Percentiles rank a stretch among this genome's conserved stretches.
These are phyloP conservation scores for Mycena metata DNA, from an alignment of 768 basidiomycete genomes.

Conservation along the genomic window DNA sequence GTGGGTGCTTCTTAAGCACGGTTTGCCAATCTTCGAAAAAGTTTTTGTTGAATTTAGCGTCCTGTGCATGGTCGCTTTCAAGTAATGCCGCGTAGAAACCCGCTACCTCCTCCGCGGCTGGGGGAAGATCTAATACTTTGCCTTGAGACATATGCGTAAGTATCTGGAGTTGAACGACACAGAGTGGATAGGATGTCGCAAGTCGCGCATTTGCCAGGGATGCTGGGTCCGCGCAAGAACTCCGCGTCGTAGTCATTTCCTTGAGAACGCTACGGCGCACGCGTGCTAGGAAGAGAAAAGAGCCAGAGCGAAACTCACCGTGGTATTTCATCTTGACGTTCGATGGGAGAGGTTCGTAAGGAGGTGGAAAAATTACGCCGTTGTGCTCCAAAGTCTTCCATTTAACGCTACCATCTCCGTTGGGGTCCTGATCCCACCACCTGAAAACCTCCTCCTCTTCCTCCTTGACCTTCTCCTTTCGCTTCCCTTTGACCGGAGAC, in stretches of 20 bases:
- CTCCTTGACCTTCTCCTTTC: constrained; percentile 71
- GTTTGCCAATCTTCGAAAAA: constrained; percentile 93
- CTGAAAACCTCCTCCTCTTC: constrained; percentile 82
- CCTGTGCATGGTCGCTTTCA: constrained; percentile 92
- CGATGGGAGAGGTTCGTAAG: constrained; percentile 88
- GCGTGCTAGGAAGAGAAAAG: not conserved
- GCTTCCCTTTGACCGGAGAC: constrained; percentile 57
- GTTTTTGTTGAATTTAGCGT: constrained; percentile 91
- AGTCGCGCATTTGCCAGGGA: no score
- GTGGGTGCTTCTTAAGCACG: constrained; percentile 84
- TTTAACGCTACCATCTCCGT: constrained; percentile 84
- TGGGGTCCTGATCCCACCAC: constrained; percentile 89
- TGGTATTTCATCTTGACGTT: constrained; percentile 95
- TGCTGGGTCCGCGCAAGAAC: no score
- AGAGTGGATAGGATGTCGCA: no score
- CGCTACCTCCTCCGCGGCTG: constrained; percentile 95
- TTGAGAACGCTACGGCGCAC: no score
- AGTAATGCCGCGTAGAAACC: constrained; percentile 95
- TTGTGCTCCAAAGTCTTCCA: constrained; percentile 97
- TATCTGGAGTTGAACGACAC: not conserved
- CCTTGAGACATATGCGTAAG: constrained; percentile 60
- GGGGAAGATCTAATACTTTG: constrained; percentile 81
- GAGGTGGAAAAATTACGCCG: constrained; percentile 96
- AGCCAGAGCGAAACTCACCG: constrained; percentile 65
- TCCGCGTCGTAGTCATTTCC: no score